Conservation (phyloP, 1,284 basidiomycete genomes). For the Boletellus sp. region DNA sequence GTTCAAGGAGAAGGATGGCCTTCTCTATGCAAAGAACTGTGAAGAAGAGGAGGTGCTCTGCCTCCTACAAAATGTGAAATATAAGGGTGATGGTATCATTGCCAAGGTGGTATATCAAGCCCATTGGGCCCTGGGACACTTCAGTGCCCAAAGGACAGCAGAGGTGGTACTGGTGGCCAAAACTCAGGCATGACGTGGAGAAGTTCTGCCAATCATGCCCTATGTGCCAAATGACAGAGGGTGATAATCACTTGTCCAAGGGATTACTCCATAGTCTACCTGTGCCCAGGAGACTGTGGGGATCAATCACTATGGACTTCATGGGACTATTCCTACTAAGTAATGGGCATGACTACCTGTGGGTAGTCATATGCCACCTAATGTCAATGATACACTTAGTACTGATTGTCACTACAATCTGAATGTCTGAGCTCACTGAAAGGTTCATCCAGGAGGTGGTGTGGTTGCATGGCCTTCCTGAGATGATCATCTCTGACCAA, state of each 20-base stretch:
- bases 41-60: neutral
- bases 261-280: neutral
- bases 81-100: neutral
- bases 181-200: conserved; percentile 13
- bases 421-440: conserved; percentile 23
- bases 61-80: neutral
- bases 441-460: conserved; percentile 23
- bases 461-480: conserved; percentile 8
- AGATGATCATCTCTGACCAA: too few species aligned
- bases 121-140: conserved; percentile 26
- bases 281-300: neutral
- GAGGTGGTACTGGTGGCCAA: conserved; percentile 2
- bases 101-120: neutral
- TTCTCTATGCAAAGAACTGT: neutral
- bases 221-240: neutral
- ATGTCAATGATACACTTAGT: conserved; percentile 35
- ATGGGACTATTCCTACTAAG: neutral
- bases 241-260: neutral
- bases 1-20: neutral
- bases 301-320: neutral
- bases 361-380: conserved; percentile 32
- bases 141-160: neutral
- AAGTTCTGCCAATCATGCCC: conserved; percentile 8
- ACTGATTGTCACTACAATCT: conserved; percentile 12
- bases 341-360: conserved; percentile 15